These are phyloP conservation scores for Ustilago bromivora DNA, from an alignment of 1,284 basidiomycete species.

Conservation along the genomic window DNA sequence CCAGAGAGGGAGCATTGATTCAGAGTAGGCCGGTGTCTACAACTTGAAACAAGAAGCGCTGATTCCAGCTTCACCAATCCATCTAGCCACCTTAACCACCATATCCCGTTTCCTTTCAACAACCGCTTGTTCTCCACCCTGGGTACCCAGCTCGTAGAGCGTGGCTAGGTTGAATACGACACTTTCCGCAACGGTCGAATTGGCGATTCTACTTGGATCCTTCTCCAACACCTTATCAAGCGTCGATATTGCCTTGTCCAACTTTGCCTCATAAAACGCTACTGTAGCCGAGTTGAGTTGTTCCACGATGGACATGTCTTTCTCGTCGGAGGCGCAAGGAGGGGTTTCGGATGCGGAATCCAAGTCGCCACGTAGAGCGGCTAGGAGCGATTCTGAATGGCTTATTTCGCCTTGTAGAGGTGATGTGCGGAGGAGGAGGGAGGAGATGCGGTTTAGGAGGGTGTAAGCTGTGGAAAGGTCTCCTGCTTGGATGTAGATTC, in stretches of 20 bases:
- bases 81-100: slow-evolving; percentile 31
- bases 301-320: neutral
- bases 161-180: slow-evolving; percentile 56
- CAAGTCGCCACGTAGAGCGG: slow-evolving; percentile 16
- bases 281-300: slow-evolving; percentile 20
- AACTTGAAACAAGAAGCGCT: slow-evolving; percentile 39
- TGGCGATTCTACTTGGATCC: slow-evolving; percentile 11
- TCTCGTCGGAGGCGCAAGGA: neutral
- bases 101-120: slow-evolving; percentile 37
- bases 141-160: slow-evolving; percentile 48
- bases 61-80: slow-evolving; percentile 40
- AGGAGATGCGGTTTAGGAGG: neutral
- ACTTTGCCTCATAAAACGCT: slow-evolving; percentile 30
- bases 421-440: neutral
- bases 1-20: neutral
- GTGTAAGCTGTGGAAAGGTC: neutral
- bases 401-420: neutral
- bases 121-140: slow-evolving; percentile 18
- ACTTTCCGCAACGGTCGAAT: slow-evolving; percentile 20
- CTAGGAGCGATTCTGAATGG: slow-evolving; percentile 1
- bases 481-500: slow-evolving; percentile 31
- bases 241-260: slow-evolving; percentile 25
- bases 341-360: neutral
- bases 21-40: neutral
- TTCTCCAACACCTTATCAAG: slow-evolving; percentile 25